Conservation (phyloP, 768 basidiomycete genomes). For the Boletus edulis region DNA sequence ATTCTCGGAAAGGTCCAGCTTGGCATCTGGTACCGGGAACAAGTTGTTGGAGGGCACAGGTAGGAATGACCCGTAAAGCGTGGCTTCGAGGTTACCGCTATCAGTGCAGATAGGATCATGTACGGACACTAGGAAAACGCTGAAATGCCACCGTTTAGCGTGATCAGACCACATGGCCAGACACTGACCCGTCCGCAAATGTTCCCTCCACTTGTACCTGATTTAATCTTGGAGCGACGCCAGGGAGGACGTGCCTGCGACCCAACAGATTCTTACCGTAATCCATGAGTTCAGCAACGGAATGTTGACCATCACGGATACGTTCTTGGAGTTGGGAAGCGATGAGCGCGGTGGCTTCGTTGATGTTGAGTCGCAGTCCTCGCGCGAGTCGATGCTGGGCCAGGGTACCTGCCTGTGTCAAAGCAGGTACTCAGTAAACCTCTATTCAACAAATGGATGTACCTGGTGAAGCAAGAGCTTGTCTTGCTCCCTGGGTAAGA, state of each 20-base stretch:
- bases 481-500: conserved; percentile 72
- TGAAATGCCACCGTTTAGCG: neutral
- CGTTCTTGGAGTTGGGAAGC: conserved; percentile 91
- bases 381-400: conserved; percentile 95
- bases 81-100: conserved; percentile 69
- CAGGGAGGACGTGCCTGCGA: conserved; percentile 41
- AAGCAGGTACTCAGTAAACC: neutral
- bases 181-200: conserved; percentile 74
- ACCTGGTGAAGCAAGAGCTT: conserved; percentile 76
- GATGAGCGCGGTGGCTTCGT: conserved; percentile 89
- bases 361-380: conserved; percentile 80
- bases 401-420: conserved; percentile 72
- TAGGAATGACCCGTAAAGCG: conserved; percentile 93
- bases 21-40: neutral
- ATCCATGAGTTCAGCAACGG: conserved; percentile 91
- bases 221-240: conserved; percentile 60
- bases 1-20: conserved; percentile 49
- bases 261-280: conserved; percentile 88
- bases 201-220: conserved; percentile 96
- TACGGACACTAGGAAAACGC: conserved; percentile 89
- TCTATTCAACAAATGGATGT: conserved; percentile 1
- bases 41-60: conserved; percentile 48
- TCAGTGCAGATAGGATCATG: conserved; percentile 92
- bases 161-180: neutral
- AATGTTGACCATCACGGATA: conserved; percentile 86